Conservation (phyloP, 1,139 yeast genomes). For the Kluyveromyces marxianus region DNA sequence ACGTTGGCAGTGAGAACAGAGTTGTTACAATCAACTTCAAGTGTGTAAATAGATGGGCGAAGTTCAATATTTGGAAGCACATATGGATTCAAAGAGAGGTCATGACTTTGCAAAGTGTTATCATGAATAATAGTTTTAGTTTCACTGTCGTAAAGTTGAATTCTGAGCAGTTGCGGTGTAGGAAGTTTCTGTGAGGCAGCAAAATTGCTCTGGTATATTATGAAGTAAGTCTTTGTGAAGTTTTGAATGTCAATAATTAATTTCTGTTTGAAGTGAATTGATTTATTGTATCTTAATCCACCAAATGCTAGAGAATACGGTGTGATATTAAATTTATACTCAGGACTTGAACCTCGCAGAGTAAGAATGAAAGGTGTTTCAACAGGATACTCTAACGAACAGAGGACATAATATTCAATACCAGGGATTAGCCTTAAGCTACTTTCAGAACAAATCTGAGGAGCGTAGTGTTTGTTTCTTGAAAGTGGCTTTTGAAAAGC, state of each 20-base stretch:
- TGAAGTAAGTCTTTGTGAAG: neutral
- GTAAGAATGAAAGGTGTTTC: slow-evolving; percentile 10
- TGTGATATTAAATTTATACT: slow-evolving; percentile 3
- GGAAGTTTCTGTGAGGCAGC: too few species aligned
- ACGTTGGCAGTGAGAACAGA: neutral
- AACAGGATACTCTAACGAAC: slow-evolving; percentile 17
- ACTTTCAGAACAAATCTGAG: slow-evolving; percentile 24
- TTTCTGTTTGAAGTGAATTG: slow-evolving; percentile 13
- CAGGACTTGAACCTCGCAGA: neutral
- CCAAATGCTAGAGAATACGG: slow-evolving; percentile 15
- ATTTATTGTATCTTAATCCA: slow-evolving; percentile 14
- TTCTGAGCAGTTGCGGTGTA: too few species aligned
- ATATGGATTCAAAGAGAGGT: neutral
- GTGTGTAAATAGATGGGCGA: neutral
- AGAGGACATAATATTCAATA: slow-evolving; percentile 31
- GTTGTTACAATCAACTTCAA: neutral
- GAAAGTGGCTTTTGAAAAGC: slow-evolving; percentile 29
- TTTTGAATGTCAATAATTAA: slow-evolving; percentile 14
- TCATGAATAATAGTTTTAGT: neutral
- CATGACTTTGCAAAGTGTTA: too few species aligned
- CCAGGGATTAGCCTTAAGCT: slow-evolving; percentile 35
- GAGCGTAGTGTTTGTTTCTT: slow-evolving; percentile 31
- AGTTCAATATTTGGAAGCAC: neutral
- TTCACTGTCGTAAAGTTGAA: neutral
- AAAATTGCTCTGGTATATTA: too few species aligned